Base-by-base conservation (phyloP, 345 rosid species). In the Citrus hindsii region DNA sequence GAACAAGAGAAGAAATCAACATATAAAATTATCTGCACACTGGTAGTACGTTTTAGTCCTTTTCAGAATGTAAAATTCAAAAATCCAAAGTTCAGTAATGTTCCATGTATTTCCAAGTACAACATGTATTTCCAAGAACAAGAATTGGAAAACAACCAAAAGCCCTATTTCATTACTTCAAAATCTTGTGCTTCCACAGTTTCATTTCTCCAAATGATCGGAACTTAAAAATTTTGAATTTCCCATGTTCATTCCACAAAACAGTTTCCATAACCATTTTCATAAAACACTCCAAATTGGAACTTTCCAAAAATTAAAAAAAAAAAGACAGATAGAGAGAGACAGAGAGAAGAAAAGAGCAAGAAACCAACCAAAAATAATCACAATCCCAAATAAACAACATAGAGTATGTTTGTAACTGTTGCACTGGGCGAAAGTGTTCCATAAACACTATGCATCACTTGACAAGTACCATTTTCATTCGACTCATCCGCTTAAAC, bases 331-430 rank as follows among this genome's bases (percentile, higher is more conserved):
- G 40, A 37, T 2, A 38, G 10, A 9, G 12, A 9, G 4, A 9
- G 13, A 9, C 12, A 2, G 46, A 4, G 13, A 9, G 46, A 9
- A 67, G 1, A 67, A 37, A 22, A 42, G 25, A 32, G 65, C 38
- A 72, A 56, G 64, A 56, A 56, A 30, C 75, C 46, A 24, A 72
- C 65, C 4, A 72, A 55, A 71, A 65, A 28, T 65, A 7, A 18
- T 65, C 40, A 9, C 35, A 78, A 46, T 73, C 24, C 38, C 71
- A 81, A 30, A 67, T 42, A 73, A 80, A 27, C 21, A 67, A 14
- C 5, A 18, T 18, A 53, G 58, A 18, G 22, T 18, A 53, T 18
- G 58, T 53, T 53, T 53, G 58, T 18, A 18, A 4, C 58, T 0
- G 7, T 53, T 1, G 58, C 22, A 19, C 58, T 19, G 16, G 5